Evolutionary conservation across 192 early-diverging fungal genomes (phyloP), one percentile per base, ranked within the genome.

Genomic region (Entomortierella chlamydospora): DNA sequence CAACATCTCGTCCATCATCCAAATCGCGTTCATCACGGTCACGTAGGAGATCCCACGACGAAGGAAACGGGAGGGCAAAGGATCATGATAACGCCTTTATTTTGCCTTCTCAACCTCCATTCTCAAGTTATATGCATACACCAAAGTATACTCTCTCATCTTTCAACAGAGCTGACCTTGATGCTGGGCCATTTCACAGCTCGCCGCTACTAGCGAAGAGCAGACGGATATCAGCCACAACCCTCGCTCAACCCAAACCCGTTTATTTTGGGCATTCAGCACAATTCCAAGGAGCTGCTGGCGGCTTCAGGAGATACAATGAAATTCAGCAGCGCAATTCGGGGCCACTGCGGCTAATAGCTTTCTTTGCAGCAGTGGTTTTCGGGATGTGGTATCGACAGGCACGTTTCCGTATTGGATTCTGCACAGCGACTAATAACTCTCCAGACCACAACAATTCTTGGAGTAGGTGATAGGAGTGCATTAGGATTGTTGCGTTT

Each of bases 331-430:
- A 37, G 25, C 18, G 23, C 5, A 41, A 41, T 4, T 28, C 30
- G 1, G 50, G 47, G 13, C 57, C 68, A 23, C 20, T 73, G 1
- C 42, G 64, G 20, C 17, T 54, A 9, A 28, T 66, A 22, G 1
- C 65, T 17, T 54, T 45, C n/a, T n/a, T 81, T 12, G 28, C 25
- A 11, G 17, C 63, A 1, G 42, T 81, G 17, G 30, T 59, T 22
- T 73, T 68, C 29, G 59, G 58, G 12, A 25, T 68, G 17, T 81
- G 80, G 80, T 81, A 72, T 41, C 57, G 80, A 37, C 70, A 81
- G 26, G 56, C 58, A 30, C 63, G 71, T 17, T 33, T 69, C n/a
- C 59, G 64, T 13, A 61, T 72, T 41, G 80, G 80, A 13, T 81
- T 57, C 41, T 81, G 77, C 41, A 57, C 55, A 22, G 33, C 39